Conservation (phyloP, 1,284 basidiomycete genomes). For the Cerioporus squamosus region DNA sequence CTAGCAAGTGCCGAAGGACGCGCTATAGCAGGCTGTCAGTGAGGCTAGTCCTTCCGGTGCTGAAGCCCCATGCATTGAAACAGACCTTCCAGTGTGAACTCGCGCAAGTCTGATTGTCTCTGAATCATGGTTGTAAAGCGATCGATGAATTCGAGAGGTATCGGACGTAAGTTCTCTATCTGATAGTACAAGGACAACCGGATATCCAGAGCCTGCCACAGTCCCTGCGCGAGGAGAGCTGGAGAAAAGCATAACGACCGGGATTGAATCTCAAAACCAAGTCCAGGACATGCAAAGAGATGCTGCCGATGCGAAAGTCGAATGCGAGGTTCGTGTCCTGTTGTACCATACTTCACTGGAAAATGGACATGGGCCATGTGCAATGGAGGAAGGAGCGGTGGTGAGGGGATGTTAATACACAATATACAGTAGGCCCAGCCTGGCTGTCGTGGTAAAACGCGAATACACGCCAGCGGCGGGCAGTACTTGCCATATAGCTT, state of each 20-base stretch:
- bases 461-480: too few species aligned
- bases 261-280: too few species aligned
- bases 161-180: background rate
- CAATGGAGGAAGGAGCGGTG: background rate
- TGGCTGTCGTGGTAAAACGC: too few species aligned
- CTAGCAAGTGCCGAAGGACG: too few species aligned
- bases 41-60: too few species aligned
- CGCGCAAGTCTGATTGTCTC: too few species aligned
- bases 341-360: background rate
- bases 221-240: background rate
- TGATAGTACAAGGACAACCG: constrained; percentile 3
- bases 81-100: too few species aligned
- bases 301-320: background rate
- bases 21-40: too few species aligned
- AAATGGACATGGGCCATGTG: background rate
- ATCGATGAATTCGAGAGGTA: too few species aligned
- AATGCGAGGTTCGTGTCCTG: background rate
- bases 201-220: background rate
- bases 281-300: background rate
- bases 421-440: constrained; percentile 4
- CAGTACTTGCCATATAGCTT: too few species aligned
- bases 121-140: too few species aligned
- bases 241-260: background rate
- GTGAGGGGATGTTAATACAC: background rate
- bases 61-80: too few species aligned